These are phyloP conservation scores for Blepharisma stoltei DNA, from an alignment of 73 alveolate species.

Conservation along the genomic window DNA sequence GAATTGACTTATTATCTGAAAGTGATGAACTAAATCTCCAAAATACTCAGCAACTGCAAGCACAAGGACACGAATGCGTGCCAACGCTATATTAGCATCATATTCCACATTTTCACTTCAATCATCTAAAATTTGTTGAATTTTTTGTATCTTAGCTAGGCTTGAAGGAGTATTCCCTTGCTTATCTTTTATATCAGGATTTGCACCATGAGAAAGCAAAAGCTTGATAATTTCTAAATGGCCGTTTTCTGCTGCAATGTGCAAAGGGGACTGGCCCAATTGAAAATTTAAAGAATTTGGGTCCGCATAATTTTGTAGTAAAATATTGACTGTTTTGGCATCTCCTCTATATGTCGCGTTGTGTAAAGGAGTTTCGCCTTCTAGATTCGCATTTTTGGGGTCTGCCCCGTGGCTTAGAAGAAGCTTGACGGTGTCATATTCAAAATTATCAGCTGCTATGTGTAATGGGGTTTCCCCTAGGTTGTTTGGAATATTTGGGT, in stretches of 20 bases:
- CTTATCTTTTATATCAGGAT: neutral
- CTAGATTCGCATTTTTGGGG: neutral
- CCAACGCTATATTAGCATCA: no score
- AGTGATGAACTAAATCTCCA: no score
- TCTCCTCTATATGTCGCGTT: slow-evolving; percentile 11
- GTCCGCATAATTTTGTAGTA: neutral
- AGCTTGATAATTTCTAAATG: neutral
- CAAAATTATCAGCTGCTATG: slow-evolving; percentile 8
- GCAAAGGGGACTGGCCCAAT: slow-evolving; percentile 7
- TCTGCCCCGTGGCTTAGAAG: slow-evolving; percentile 18
- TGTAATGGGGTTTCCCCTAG: slow-evolving; percentile 31
- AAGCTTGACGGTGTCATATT: slow-evolving; percentile 1
- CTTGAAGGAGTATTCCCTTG: neutral
- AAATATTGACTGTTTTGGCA: neutral
- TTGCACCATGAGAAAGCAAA: neutral
- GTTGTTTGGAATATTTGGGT: slow-evolving; percentile 25
- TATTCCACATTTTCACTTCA: neutral
- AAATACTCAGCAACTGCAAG: no score
- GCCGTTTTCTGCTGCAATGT: neutral
- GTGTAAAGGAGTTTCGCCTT: slow-evolving; percentile 27
- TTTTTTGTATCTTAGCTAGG: neutral
- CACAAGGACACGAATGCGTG: no score
- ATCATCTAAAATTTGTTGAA: neutral
- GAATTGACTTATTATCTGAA: no score
- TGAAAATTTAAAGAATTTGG: neutral